Evolutionary conservation across 495 filamentous ascomycete species (phyloP).

Genomic region (Podospora anserina): DNA sequence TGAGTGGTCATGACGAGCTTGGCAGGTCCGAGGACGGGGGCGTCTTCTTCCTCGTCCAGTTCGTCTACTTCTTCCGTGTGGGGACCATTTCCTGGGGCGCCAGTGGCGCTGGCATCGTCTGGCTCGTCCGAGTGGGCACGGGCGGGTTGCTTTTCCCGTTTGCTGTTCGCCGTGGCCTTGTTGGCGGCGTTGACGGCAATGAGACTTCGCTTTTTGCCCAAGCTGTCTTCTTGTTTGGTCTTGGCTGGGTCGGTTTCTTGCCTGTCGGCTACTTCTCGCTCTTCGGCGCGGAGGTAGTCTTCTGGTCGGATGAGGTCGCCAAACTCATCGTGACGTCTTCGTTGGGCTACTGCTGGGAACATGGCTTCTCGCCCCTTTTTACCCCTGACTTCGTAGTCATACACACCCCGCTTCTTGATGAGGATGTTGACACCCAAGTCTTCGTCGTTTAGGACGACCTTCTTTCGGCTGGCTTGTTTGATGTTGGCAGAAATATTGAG

Average conservation of each 20-base stretch:
- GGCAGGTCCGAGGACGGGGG: conserved; percentile 64
- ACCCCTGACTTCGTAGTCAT: conserved; percentile 88
- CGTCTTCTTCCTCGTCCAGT: conserved; percentile 51
- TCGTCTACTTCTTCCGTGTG: conserved; percentile 52
- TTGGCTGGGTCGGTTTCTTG: conserved; percentile 49
- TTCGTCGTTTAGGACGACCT: conserved; percentile 75
- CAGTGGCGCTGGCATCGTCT: conserved; percentile 36
- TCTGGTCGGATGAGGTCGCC: conserved; percentile 91
- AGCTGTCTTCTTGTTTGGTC: conserved; percentile 53
- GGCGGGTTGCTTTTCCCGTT: conserved; percentile 38
- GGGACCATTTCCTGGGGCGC: conserved; percentile 30
- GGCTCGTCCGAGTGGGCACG: conserved; percentile 41
- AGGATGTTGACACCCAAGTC: conserved; percentile 90
- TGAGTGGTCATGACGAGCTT: conserved; percentile 64
- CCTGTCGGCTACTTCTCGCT: conserved; percentile 76
- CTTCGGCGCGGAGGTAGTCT: conserved; percentile 90
- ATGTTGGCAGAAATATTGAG: conserved; percentile 82
- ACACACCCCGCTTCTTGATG: conserved; percentile 78
- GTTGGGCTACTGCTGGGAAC: conserved; percentile 80
- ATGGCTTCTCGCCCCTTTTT: conserved; percentile 91
- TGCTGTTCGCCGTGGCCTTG: conserved; percentile 38
- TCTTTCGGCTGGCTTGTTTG: conserved; percentile 74
- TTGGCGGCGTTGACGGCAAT: conserved; percentile 58
- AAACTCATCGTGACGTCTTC: conserved; percentile 83
- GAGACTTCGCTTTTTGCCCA: conserved; percentile 95